phyloP scores from a whole-genome alignment of 805 yeast species.

The Blastobotrys chiropterorum region DNA sequence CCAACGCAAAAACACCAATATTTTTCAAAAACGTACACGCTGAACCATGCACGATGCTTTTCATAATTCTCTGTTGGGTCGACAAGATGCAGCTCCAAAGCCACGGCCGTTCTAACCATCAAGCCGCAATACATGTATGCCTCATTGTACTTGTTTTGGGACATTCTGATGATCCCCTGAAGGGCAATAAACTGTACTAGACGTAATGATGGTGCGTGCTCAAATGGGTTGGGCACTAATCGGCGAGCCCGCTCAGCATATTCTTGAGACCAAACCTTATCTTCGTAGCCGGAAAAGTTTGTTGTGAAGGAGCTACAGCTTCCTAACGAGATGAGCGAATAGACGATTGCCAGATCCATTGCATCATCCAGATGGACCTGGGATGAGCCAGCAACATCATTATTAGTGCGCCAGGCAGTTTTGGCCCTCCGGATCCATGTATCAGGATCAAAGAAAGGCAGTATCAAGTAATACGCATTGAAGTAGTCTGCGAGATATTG shows the following conservation, averaged over 20 bases:
- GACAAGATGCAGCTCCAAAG: constrained; percentile 8
- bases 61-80: constrained; percentile 8
- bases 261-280: constrained; percentile 15
- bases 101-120: constrained; percentile 5
- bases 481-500: constrained; percentile 12
- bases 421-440: constrained; percentile 15
- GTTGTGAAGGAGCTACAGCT: constrained; percentile 4
- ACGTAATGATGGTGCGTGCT: constrained; percentile 6
- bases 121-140: constrained; percentile 12
- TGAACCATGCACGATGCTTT: constrained; percentile 9
- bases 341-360: constrained; percentile 12
- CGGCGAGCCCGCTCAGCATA: constrained; percentile 10
- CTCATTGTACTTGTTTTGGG: constrained; percentile 8
- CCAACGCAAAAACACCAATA: constrained; percentile 11
- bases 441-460: constrained; percentile 14
- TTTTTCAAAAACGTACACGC: constrained; percentile 7
- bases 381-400: neutral
- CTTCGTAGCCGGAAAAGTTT: constrained; percentile 12
- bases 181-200: constrained; percentile 12
- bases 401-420: constrained; percentile 9
- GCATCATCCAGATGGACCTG: neutral
- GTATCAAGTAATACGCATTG: constrained; percentile 6
- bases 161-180: constrained; percentile 4
- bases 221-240: constrained; percentile 13
- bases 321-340: constrained; percentile 12